Base-by-base conservation (phyloP, 176 grass and related monocot species). In the Cenchrus purpureus region DNA sequence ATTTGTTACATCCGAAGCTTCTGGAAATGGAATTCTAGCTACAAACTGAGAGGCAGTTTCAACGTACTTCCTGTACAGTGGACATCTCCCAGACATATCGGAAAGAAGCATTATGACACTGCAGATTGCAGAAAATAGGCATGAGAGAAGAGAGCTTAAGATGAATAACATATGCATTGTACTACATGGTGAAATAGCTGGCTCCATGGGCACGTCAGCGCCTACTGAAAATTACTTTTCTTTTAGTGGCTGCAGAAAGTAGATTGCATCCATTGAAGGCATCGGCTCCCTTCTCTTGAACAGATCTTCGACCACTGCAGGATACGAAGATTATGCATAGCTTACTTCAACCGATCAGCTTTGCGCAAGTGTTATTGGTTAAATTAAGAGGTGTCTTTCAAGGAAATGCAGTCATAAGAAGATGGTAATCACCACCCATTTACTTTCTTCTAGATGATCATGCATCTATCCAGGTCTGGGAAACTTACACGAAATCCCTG, bases 21-120 rank as follows among this genome's bases (percentile, higher is more conserved):
- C 31, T 56, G 60, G n/a, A 79, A 51, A 85, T 62, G 52, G 65
- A 42, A 86, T 56, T 91, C 31, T 20, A 62, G 61, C 31, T 76
- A 48, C 25, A 15, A 79, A 87, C 4, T 79, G n/a, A 82, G 74
- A 20, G 0, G 12, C 68, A 76, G 56, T 59, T 59, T 64, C 71
- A 84, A 88, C 93, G 51, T 91, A 95, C 97, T 98, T 98, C 85
- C 80, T 94, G 60, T 98, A 98, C 53, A 98, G 79, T 4, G 97
- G 97, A 89, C 91, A 94, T 83, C 97, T 94, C 86, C 97, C 97
- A 74, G 97, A 98, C 97, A 98, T 98, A 86, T 98, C 97, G 1
- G 97, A 98, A 14, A 98, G 91, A 78, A 98, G 84, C 93, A 95
- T 92, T 81, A 98, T 92, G 48, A 98, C 88, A 87, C 97, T 98